Evolutionary conservation across 1,139 yeast genomes (phyloP), one percentile per base, ranked within the genome.

Genomic region (Yamadazyma kanchanaburiensis): DNA sequence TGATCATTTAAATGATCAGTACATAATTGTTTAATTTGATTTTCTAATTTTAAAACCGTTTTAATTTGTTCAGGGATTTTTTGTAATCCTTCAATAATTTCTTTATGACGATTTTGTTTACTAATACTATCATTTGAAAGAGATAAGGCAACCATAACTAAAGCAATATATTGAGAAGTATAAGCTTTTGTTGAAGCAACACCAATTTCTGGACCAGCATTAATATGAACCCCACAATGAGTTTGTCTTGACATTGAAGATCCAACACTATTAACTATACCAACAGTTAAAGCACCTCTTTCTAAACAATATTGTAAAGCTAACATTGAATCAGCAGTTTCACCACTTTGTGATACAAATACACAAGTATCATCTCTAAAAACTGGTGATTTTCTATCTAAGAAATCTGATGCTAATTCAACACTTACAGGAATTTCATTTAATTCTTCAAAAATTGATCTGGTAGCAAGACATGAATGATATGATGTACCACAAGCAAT

Each of bases 121-220:
- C 95, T 83, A 33, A 88, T 76, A 34, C 94, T 77, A 60, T 94
- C 97, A 53, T 88, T 95, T 8, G 96, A 84, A 45, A 94, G 74
- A 13, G 94, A 87, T 37, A 94, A 74, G 1, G 98, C 98, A 68
- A 91, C 76, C 96, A 94, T 87, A 6, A 91, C 96, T 47, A 94
- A 72, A 1, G 98, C 98, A 62, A 94, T 88, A 60, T 81, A 94
- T 63, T 94, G 99, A 15, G 98, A 94, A 12, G 99, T 91, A 66
- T 94, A 94, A 16, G 98, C 98, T 67, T 94, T 94, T 30, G 99
- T 94, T n/a, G 97, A 88, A 9, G 98, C 99, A 48, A 94, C 99
- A 59, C 98, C 98, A 45, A 94, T 91, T 67, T 94, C 99, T 24
- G 98, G 98, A 42, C 99, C 99, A 26, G 98, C 98, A 58, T 94